These are phyloP conservation scores for Xylaria sp. DNA, from an alignment of 2,329 filamentous ascomycete species.

Conservation along the genomic window DNA sequence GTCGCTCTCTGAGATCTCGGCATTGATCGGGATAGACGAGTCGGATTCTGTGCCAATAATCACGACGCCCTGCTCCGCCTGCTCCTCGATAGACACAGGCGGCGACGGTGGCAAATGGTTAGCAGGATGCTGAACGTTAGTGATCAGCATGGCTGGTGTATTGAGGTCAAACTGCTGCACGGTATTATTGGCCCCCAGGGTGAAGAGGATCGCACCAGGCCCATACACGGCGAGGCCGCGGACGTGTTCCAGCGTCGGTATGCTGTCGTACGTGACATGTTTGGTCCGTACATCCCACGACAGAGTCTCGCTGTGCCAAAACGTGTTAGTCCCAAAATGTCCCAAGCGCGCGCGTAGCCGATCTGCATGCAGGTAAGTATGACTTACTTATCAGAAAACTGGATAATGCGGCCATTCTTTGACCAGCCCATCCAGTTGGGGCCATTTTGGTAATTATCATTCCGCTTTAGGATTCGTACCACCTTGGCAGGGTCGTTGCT, in stretches of 20 bases:
- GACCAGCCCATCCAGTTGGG: slow-evolving; percentile 99
- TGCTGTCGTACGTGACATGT: slow-evolving; percentile 87
- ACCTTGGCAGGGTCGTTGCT: slow-evolving; percentile 82
- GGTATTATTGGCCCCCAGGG: slow-evolving; percentile 84
- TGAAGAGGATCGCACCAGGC: slow-evolving; percentile 90
- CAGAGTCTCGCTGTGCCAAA: slow-evolving; percentile 76
- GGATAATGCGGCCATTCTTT: slow-evolving; percentile 95
- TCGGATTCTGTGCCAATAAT: slow-evolving; percentile 66
- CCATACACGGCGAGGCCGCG: slow-evolving; percentile 88
- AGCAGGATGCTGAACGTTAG: slow-evolving; percentile 86
- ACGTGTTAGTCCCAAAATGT: slow-evolving; percentile 47
- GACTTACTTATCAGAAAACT: slow-evolving; percentile 86
- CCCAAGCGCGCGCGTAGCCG: slow-evolving; percentile 60
- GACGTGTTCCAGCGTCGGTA: slow-evolving; percentile 85
- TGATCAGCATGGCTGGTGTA: slow-evolving; percentile 80
- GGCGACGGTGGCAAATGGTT: slow-evolving; percentile 82
- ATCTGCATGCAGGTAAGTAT: slow-evolving; percentile 31
- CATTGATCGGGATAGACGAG: slow-evolving; percentile 65
- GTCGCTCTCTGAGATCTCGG: slow-evolving; percentile 76
- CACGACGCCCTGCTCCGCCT: slow-evolving; percentile 63
- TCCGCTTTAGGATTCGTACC: slow-evolving; percentile 84
- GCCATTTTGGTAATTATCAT: slow-evolving; percentile 76
- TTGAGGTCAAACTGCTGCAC: slow-evolving; percentile 97
- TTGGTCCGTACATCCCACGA: slow-evolving; percentile 99
- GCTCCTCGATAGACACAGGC: slow-evolving; percentile 81